Evolutionary conservation across 257 asterid species (phyloP).

Genomic region (Solanum boliviense): DNA sequence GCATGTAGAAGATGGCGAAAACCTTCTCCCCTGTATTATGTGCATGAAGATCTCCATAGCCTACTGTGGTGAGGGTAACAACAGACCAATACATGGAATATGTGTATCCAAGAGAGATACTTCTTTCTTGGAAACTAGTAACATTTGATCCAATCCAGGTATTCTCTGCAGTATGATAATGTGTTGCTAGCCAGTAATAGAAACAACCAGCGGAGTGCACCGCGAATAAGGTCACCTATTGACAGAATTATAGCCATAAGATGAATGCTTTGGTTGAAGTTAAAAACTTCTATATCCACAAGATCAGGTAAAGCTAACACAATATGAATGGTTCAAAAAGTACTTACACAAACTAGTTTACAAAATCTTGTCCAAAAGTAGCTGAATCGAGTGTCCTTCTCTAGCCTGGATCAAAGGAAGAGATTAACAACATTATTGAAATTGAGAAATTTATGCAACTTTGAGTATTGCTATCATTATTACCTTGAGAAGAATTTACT

Average conservation of each 20-base stretch:
- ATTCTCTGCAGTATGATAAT: conserved; percentile 23
- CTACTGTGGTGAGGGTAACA: conserved; percentile 83
- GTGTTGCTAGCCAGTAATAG: conserved; percentile 75
- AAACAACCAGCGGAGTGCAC: conserved; percentile 83
- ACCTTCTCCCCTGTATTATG: conserved; percentile 72
- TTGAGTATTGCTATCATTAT: neutral
- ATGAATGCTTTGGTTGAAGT: neutral
- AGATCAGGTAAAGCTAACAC: neutral
- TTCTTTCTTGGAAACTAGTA: conserved; percentile 43
- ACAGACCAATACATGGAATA: conserved; percentile 86
- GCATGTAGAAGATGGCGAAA: conserved; percentile 80
- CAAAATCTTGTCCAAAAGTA: conserved; percentile 80
- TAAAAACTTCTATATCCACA: neutral
- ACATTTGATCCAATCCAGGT: conserved; percentile 76
- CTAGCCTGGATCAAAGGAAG: conserved; percentile 40
- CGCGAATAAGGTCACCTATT: conserved; percentile 77
- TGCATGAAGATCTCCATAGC: conserved; percentile 88
- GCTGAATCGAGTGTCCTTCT: conserved; percentile 86
- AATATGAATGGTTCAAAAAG: neutral
- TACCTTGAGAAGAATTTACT: conserved; percentile 82
- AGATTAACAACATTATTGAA: neutral
- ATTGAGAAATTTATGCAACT: neutral
- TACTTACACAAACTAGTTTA: conserved; percentile 55
- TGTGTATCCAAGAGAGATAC: conserved; percentile 68
- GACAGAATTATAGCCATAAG: neutral